Evolutionary conservation across 805 yeast species (phyloP).

Genomic region (Torulaspora quercuum): DNA sequence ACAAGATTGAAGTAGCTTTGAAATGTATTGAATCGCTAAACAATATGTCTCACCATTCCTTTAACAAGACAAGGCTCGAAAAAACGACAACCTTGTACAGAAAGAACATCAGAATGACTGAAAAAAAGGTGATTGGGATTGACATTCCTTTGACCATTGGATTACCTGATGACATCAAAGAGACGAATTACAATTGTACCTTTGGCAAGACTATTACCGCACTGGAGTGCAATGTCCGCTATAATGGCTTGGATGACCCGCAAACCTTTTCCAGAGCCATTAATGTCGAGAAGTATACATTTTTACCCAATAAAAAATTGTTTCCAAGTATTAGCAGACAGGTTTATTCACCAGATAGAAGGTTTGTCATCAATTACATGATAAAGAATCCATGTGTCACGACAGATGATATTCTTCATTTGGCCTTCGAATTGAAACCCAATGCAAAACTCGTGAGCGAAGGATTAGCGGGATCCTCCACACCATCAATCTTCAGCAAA

Average conservation of each 20-base stretch:
- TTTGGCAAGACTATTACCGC: slow-evolving; percentile 50
- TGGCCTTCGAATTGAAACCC: slow-evolving; percentile 42
- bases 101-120: slow-evolving; percentile 38
- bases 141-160: slow-evolving; percentile 60
- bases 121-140: slow-evolving; percentile 47
- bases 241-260: slow-evolving; percentile 16
- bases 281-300: slow-evolving; percentile 53
- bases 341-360: slow-evolving; percentile 47
- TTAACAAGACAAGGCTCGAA: slow-evolving; percentile 28
- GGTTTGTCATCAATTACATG: slow-evolving; percentile 44
- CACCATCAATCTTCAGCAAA: slow-evolving; percentile 25
- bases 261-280: slow-evolving; percentile 37
- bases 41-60: slow-evolving; percentile 28
- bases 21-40: slow-evolving; percentile 50
- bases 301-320: slow-evolving; percentile 53
- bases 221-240: slow-evolving; percentile 37
- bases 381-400: slow-evolving; percentile 56
- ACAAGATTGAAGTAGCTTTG: slow-evolving; percentile 48
- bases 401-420: slow-evolving; percentile 47
- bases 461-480: slow-evolving; percentile 8
- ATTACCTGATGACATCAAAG: slow-evolving; percentile 49
- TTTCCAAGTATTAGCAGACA: slow-evolving; percentile 50
- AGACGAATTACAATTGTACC: slow-evolving; percentile 48
- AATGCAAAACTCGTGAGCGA: slow-evolving; percentile 28
- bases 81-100: slow-evolving; percentile 34